phyloP scores from a whole-genome alignment of 2,329 filamentous ascomycete species.

The Thermoascus crustaceus region DNA sequence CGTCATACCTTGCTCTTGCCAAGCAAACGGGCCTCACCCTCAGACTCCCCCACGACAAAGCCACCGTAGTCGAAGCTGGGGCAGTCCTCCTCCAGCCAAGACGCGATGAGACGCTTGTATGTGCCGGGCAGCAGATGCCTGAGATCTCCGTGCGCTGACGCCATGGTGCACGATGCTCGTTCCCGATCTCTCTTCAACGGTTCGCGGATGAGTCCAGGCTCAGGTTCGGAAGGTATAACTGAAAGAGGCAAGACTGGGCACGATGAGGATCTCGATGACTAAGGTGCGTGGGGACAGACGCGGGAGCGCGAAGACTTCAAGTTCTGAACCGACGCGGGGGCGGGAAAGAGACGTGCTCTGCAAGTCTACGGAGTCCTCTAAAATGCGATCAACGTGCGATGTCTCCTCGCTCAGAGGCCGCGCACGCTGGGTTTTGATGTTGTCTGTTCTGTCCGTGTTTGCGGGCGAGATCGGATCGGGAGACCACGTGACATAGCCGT shows the following conservation, averaged over 20 bases:
- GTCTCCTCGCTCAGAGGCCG: too few relatives aligned
- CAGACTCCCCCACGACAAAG: conserved; percentile 72
- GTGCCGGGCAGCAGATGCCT: conserved; percentile 72
- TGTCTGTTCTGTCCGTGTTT: too few relatives aligned
- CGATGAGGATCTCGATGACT: neutral
- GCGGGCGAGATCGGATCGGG: too few relatives aligned
- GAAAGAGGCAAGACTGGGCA: neutral
- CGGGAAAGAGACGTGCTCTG: too few relatives aligned
- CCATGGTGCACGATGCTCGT: conserved; percentile 37
- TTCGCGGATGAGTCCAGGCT: neutral
- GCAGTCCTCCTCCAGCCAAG: conserved; percentile 93
- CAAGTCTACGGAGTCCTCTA: too few relatives aligned
- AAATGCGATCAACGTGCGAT: too few relatives aligned
- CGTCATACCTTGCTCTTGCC: conserved; percentile 47
- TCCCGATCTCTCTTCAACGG: neutral
- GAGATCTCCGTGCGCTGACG: conserved; percentile 50
- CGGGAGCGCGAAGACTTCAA: too few relatives aligned
- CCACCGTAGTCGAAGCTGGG: conserved; percentile 96
- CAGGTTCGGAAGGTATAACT: neutral
- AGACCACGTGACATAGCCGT: too few relatives aligned
- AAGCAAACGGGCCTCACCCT: conserved; percentile 40
- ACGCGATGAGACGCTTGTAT: conserved; percentile 70
- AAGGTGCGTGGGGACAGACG: too few relatives aligned
- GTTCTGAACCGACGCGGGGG: too few relatives aligned
- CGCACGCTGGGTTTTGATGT: too few relatives aligned